Percentiles rank a stretch among this genome's conserved stretches.
Evolutionary conservation across 345 rosid species (phyloP).

Genomic region (Lenwebbia sp.): DNA sequence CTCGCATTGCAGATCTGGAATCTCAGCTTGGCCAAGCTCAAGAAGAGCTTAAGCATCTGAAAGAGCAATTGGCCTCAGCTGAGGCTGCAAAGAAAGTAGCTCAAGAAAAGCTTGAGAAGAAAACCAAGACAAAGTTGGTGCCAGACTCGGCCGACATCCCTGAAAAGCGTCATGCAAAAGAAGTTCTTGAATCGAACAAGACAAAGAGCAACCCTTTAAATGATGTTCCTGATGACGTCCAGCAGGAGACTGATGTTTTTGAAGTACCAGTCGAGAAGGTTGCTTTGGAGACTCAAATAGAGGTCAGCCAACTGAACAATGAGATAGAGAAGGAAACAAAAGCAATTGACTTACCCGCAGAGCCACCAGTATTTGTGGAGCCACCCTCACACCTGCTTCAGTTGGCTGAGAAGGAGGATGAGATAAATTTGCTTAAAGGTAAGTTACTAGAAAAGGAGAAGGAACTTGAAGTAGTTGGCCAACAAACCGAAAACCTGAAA

Average conservation of each 20-base stretch:
- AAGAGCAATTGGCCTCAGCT: constrained; percentile 61
- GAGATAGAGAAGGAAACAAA: constrained; percentile 11
- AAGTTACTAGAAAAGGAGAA: constrained; percentile 51
- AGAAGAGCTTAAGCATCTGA: constrained; percentile 65
- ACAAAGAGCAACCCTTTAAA: constrained; percentile 10
- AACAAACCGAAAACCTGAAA: constrained; percentile 49
- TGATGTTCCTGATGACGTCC: constrained; percentile 23
- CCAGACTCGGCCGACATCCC: background rate
- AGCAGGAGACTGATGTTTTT: constrained; percentile 61
- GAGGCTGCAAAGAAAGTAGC: constrained; percentile 85
- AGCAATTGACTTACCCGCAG: constrained; percentile 5
- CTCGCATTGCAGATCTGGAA: constrained; percentile 76
- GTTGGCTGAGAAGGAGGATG: constrained; percentile 36
- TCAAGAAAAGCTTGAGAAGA: constrained; percentile 49
- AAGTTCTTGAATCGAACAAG: constrained; percentile 11
- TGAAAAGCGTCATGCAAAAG: constrained; percentile 8
- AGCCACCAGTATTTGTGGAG: constrained; percentile 10
- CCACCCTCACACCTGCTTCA: constrained; percentile 20
- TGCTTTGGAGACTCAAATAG: constrained; percentile 11
- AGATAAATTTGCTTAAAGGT: constrained; percentile 40
- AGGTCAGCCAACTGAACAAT: background rate
- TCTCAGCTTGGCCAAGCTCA: constrained; percentile 96
- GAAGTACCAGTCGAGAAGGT: constrained; percentile 45
- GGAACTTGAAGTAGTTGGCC: constrained; percentile 26
- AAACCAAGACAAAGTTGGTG: constrained; percentile 28